Evolutionary conservation across 1,284 basidiomycete species (phyloP), one percentile per base, ranked within the genome.

Genomic region (Ganoderma lingzhi): DNA sequence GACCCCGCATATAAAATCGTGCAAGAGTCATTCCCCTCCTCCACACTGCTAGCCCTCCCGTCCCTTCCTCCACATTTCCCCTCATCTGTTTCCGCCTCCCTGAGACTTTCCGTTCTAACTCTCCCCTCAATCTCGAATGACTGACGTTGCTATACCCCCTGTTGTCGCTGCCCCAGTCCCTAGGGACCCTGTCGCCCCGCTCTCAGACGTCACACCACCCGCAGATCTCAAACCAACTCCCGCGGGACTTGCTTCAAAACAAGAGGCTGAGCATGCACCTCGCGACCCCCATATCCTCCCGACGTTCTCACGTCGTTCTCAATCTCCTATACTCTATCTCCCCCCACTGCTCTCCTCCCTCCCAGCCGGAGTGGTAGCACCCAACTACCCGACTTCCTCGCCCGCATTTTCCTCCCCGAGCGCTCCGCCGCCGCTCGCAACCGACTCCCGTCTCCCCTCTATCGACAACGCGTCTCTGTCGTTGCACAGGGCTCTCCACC

Each of bases 401-500:
- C 53, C 76, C 28, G 67, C 72, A 5, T 72, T 78, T 23, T 73
- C 77, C 2, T 53, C 77, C 28, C 70, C 74, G 15, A 77, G 81
- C 32, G 75, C 80, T 39, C 82, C 82, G 42, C 84, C 87, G 0
- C 78, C 79, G 8, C 74, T 92, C 51, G 80, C 86, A 23, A 96
- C 95, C 10, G 85, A 89, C 73, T 92, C 93, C 0, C 90, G 89
- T 39, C 84, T 97, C 1, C 95, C 96, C 0, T 82, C 92, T 71
- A 96, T 97, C 62, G 94, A 96, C 76, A 88, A 91, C 0, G 91
- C 89, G 2, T 95, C 93, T 2, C 81, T 96, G n/a, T 91, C 92
- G 0, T 83, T 98, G 3, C 96, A 97, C 81, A 91, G 91, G 77
- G 93, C 94, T 0, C 82, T 97, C 48, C 94, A 97, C 77, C 79